Base-by-base conservation (phyloP, 352 stramenopile genomes). In the Phytophthora pluvialis region DNA sequence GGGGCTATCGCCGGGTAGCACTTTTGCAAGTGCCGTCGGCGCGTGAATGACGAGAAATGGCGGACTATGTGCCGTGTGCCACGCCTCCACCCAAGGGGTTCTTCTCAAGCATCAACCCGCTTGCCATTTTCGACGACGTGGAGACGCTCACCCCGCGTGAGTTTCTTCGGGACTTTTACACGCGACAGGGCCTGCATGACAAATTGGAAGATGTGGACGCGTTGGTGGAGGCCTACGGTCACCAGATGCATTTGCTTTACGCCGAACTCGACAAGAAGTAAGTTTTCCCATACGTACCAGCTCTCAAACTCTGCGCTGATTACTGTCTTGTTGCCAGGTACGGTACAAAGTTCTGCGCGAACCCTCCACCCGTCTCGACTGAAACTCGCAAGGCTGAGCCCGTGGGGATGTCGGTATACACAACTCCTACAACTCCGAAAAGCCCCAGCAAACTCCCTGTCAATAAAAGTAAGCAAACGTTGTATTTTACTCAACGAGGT, bases 131-230 rank as follows among this genome's bases (percentile, higher is more conserved):
- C 36, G 70, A 81, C n/a, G 74, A 89, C 3, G 73, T 81, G 7
- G 52, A 79, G n/a, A 64, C 66, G 29, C 69, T 89, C 47, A 89
- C 83, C 0, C 73, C 70, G 10, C 64, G 61, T 25, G 84, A 91
- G 48, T 93, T 93, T 49, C 67, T 93, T 4, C 76, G 80, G 3
- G 80, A 93, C 25, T 93, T 93, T 16, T 93, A 93, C 73, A 89
- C 81, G 10, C 73, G 78, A 26, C 77, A 73, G 33, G 78, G 81
- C 1, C 75, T 88, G 1, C 63, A 73, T 16, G 77, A 93, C 54
- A 93, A 93, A 49, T 71, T 93, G 36, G 75, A 81, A 51, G 84
- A 93, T 38, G 78, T 93, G 28, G 78, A 91, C 21, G 76, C 77
- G 3, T 66, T 93, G 11, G 78, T 93, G 2, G 61, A 64, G 6